Evolutionary conservation across 805 yeast species (phyloP), one percentile per base, ranked within the genome.

Genomic region (Saccharomycopsis javanensis): DNA sequence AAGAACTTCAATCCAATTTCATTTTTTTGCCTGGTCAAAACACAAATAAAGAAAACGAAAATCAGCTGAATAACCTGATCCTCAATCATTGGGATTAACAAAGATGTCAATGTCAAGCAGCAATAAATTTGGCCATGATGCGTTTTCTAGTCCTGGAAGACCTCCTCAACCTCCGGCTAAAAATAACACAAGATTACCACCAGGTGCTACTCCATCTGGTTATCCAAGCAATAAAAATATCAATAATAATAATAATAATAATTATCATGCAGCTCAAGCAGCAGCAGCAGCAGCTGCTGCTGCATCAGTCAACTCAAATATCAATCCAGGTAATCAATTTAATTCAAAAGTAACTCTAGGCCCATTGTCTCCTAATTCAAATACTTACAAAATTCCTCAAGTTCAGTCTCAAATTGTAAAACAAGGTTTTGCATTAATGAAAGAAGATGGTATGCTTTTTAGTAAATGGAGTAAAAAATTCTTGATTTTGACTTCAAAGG

Each of bases 401-500:
- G 35, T 56, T 4, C 57, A 56, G 35, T 54, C 58, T 2, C 59
- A 50, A 35, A 60, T 60, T 15, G n/a, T 60, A 28, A 58, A 57
- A 13, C 63, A 60, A 34, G 63, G 63, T 15, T 60, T 51, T 51
- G 60, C 59, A 11, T 56, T 54, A 35, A 45, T 60, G 25, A 56
- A 58, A 48, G 63, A 60, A 35, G 63, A 60, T 13, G 61, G 60
- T 11, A 58, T 60, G 58, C 37, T 60, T 30, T 60, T 60, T 54
- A 53, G 59, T 31, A 60, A 60, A 53, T 60, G 63, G 63, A 38
- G 60, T 20, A 60, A 58, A 50, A 58, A 58, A 33, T 60, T 60
- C 34, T 28, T 58, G 20, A 60, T 60, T 25, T 50, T 60, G 20
- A 60, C 63, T 15, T 27, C 48, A 5, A 56, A 53, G 18, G 63